Conservation (phyloP, 1,139 yeast species). For the Kodamaea anthophila region DNA sequence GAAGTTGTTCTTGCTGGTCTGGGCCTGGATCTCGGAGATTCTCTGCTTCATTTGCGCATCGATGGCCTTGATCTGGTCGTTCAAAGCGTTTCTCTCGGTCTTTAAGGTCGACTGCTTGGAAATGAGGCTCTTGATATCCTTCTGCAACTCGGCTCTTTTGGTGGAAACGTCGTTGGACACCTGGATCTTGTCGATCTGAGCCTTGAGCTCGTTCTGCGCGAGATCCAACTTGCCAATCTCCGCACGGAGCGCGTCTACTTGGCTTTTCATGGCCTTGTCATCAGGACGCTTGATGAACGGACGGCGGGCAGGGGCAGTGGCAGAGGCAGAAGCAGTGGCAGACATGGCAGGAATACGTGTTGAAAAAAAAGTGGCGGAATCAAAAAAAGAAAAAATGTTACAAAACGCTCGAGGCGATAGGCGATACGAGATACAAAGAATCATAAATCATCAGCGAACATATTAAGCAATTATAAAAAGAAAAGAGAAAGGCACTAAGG, state of each 20-base stretch:
- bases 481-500: too few relatives aligned
- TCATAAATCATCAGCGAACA: too few relatives aligned
- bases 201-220: slow-evolving; percentile 33
- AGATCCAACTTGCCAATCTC: slow-evolving; percentile 69
- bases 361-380: slow-evolving; percentile 4
- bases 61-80: slow-evolving; percentile 65
- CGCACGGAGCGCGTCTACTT: slow-evolving; percentile 53
- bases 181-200: slow-evolving; percentile 39
- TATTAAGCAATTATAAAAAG: too few relatives aligned
- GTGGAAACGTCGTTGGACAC: slow-evolving; percentile 41
- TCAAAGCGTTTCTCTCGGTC: slow-evolving; percentile 58
- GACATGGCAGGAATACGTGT: slow-evolving; percentile 9
- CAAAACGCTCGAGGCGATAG: too few relatives aligned
- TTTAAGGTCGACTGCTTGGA: slow-evolving; percentile 70
- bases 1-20: slow-evolving; percentile 65
- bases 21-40: slow-evolving; percentile 65
- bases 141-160: slow-evolving; percentile 59
- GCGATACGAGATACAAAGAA: too few relatives aligned
- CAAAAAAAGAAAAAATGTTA: too few relatives aligned
- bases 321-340: slow-evolving; percentile 16
- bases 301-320: slow-evolving; percentile 21
- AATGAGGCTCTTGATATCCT: slow-evolving; percentile 55
- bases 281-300: slow-evolving; percentile 75
- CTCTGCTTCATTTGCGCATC: slow-evolving; percentile 74
- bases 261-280: slow-evolving; percentile 53